phyloP scores from a whole-genome alignment of 371 early-diverging fungal genomes.

The Parasitella parasitica region DNA sequence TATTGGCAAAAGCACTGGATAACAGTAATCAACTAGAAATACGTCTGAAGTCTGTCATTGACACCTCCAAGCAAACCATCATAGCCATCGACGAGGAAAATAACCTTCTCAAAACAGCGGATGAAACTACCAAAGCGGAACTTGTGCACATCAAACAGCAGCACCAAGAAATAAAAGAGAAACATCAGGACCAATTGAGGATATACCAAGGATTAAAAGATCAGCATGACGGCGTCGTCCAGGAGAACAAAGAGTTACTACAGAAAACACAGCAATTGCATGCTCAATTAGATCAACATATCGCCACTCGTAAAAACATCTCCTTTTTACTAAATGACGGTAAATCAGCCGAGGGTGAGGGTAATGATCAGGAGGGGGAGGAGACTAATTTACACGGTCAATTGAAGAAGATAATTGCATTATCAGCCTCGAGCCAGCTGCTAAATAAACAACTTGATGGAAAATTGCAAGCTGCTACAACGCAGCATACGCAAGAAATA shows the following conservation, averaged over 20 bases:
- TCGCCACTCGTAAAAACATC: background rate
- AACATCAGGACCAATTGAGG: background rate
- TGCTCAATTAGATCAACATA: background rate
- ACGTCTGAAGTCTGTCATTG: conserved; percentile 3
- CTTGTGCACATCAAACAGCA: background rate
- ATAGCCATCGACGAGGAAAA: conserved; percentile 2
- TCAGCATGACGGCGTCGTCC: background rate
- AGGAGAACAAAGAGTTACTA: background rate
- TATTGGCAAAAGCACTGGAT: background rate
- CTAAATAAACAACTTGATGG: background rate
- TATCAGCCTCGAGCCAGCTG: background rate
- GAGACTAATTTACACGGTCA: background rate
- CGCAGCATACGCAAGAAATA: background rate
- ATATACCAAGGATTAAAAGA: background rate
- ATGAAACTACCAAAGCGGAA: background rate
- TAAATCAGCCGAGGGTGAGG: no score
- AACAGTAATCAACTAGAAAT: background rate
- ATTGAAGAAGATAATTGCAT: background rate
- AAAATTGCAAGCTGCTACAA: background rate
- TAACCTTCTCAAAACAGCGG: background rate
- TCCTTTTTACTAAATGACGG: background rate
- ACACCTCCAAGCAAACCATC: conserved; percentile 8
- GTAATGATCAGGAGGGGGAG: background rate
- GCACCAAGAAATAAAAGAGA: background rate
- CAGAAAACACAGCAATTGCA: background rate